These are phyloP conservation scores for Rhodotorula glutinis DNA, from an alignment of 1,284 basidiomycete species.

Conservation along the genomic window DNA sequence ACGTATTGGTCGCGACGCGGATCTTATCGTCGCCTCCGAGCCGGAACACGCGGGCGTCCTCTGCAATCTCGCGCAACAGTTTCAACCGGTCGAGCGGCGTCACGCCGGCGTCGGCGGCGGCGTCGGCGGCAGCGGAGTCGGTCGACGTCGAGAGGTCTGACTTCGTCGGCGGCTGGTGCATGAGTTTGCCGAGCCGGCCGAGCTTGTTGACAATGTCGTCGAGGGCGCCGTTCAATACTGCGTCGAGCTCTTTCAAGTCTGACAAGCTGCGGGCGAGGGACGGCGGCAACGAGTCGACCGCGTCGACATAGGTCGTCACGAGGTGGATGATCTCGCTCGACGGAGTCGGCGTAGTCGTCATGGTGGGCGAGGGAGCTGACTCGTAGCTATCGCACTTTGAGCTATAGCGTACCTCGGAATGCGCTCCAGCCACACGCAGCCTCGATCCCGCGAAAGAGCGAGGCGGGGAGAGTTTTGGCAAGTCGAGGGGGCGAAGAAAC, in stretches of 20 bases:
- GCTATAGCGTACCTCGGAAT: too few species aligned
- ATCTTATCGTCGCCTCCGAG: conserved; percentile 99
- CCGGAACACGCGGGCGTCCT: conserved; percentile 86
- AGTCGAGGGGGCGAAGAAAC: too few species aligned
- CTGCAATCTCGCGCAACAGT: conserved; percentile 86
- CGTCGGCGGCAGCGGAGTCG: too few species aligned
- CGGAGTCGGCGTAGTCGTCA: conserved; percentile 24
- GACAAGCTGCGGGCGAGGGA: conserved; percentile 92
- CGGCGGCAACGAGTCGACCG: conserved; percentile 86
- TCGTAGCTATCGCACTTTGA: too few species aligned
- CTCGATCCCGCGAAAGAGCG: too few species aligned
- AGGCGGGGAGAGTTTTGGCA: too few species aligned
- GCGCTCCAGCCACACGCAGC: too few species aligned
- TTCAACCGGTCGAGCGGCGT: conserved; percentile 77
- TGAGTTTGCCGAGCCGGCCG: conserved; percentile 66
- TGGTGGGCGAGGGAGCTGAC: too few species aligned
- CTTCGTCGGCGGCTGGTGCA: conserved; percentile 45
- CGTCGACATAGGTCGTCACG: conserved; percentile 57
- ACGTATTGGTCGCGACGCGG: conserved; percentile 88
- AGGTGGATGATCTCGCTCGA: conserved; percentile 40
- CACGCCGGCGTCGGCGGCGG: conserved; percentile 43
- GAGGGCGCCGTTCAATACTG: conserved; percentile 81
- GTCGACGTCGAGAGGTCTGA: too few species aligned
- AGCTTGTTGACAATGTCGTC: conserved; percentile 74
- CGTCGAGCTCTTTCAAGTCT: conserved; percentile 95